Evolutionary conservation across 2,329 filamentous ascomycete genomes (phyloP), one percentile per base, ranked within the genome.

Genomic region (Paecilomyces variotii): DNA sequence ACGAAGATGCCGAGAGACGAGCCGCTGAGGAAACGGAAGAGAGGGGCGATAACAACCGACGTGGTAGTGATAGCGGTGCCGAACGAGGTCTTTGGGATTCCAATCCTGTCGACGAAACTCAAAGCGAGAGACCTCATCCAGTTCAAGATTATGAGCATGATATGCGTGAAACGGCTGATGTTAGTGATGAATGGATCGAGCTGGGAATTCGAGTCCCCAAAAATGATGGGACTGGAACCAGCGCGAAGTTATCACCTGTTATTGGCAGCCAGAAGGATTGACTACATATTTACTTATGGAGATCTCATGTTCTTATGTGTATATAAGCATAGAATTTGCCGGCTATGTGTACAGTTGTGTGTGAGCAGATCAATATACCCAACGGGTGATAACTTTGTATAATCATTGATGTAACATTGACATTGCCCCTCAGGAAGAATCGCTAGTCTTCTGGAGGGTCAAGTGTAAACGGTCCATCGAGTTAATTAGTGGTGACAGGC

Each of bases 1-100:
- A 76, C 27, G 70, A 73, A 57, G 70, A 74, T 51, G 39, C 39
- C n/a, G 63, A 66, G 7, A 58, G 56, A 7, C 39, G 39, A 45
- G 39, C n/a, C 2, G 39, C 39, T 19, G 39, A 54, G 55, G 2
- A 60, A 59, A 54, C 25, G 55, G 10, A 52, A 58, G 24, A 60
- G 63, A 26, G 14, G 27, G 24, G 19, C 19, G 10, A n/a, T n/a
- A 27, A 24, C n/a, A 52, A 28, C n/a, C n/a, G 25, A 52, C 9
- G 9, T 14, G 50, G 11, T 14, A 24, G 19, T 11, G 24, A 52
- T 11, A 26, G 24, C 5, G 35, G 4, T 19, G n/a, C 14, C 19
- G 14, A 45, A 19, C 14, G 7, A 45, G 35, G n/a, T 24, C 39
- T 45, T 14, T 45, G 39, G 39, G 14, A 1, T 19, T 19, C 39